These are phyloP conservation scores for Cladosporium sp. DNA, from an alignment of 2,329 filamentous ascomycete genomes.

Conservation along the genomic window DNA sequence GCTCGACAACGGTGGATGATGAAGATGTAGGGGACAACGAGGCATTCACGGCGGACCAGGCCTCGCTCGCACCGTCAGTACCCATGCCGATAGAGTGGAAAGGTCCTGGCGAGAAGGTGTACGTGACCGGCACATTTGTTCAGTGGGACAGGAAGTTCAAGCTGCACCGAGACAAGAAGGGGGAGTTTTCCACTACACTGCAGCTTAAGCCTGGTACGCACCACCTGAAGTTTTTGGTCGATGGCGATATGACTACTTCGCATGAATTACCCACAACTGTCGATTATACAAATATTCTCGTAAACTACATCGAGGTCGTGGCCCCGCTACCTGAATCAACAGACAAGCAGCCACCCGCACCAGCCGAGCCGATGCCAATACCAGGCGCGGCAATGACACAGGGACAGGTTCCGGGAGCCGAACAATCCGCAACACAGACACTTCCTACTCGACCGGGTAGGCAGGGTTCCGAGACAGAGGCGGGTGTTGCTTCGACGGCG, in stretches of 20 bases:
- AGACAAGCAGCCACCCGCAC: slow-evolving; percentile 20
- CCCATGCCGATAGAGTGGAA: slow-evolving; percentile 84
- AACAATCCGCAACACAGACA: slow-evolving; percentile 45
- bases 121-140: slow-evolving; percentile 95
- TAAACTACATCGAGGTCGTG: slow-evolving; percentile 91
- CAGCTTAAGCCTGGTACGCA: slow-evolving; percentile 89
- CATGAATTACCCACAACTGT: slow-evolving; percentile 87
- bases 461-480: slow-evolving; percentile 21
- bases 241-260: slow-evolving; percentile 87
- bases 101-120: slow-evolving; percentile 74
- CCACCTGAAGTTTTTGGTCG: slow-evolving; percentile 93
- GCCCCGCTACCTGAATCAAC: slow-evolving; percentile 22
- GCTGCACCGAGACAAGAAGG: slow-evolving; percentile 60
- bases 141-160: slow-evolving; percentile 95
- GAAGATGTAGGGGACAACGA: slow-evolving; percentile 61
- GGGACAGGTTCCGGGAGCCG: slow-evolving; percentile 20
- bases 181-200: slow-evolving; percentile 64
- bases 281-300: slow-evolving; percentile 94
- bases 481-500: background rate
- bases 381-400: slow-evolving; percentile 25
- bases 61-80: slow-evolving; percentile 69
- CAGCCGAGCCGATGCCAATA: slow-evolving; percentile 26
- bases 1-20: slow-evolving; percentile 63
- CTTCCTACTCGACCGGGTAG: slow-evolving; percentile 42
- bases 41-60: slow-evolving; percentile 55